A percentile compares a stretch with the other conserved stretches of the same genome.
Conservation (phyloP, 1,284 basidiomycete genomes). For the Cronartium ribicola region DNA sequence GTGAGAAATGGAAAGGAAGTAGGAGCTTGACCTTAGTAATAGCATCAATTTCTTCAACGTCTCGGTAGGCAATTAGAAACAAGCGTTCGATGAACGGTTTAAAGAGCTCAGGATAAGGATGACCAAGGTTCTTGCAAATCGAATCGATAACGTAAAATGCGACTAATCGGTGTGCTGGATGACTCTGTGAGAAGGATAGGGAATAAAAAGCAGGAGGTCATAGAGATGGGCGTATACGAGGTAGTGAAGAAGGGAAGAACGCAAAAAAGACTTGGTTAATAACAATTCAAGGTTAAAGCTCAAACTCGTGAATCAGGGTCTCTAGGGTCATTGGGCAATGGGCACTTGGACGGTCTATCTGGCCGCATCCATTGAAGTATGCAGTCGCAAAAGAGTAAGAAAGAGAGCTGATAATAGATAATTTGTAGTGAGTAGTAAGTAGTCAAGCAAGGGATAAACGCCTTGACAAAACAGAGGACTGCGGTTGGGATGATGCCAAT, state of each 20-base stretch:
- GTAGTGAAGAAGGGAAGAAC: background rate
- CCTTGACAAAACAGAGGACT: too few species aligned
- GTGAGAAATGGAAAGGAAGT: background rate
- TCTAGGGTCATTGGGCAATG: too few species aligned
- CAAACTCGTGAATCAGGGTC: too few species aligned
- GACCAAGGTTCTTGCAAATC: constrained; percentile 41
- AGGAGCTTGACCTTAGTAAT: constrained; percentile 37
- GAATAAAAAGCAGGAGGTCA: background rate
- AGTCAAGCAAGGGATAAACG: too few species aligned
- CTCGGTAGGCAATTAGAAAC: constrained; percentile 41
- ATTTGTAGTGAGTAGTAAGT: too few species aligned
- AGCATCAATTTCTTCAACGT: constrained; percentile 39
- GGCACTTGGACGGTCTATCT: too few species aligned
- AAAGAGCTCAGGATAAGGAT: constrained; percentile 41
- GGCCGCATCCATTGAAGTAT: too few species aligned
- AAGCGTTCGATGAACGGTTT: constrained; percentile 40
- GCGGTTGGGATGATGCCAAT: too few species aligned
- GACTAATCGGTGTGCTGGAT: constrained; percentile 40
- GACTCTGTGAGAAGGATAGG: constrained; percentile 16
- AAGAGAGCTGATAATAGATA: too few species aligned
- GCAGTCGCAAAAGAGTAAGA: too few species aligned
- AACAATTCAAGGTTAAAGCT: background rate
- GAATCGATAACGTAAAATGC: constrained; percentile 42
- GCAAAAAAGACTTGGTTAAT: constrained; percentile 1
- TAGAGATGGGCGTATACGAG: background rate